Percentiles rank a stretch among this genome's conserved stretches.
Conservation (phyloP, 108 stramenopile species). For the Nannochloropsis salina region DNA sequence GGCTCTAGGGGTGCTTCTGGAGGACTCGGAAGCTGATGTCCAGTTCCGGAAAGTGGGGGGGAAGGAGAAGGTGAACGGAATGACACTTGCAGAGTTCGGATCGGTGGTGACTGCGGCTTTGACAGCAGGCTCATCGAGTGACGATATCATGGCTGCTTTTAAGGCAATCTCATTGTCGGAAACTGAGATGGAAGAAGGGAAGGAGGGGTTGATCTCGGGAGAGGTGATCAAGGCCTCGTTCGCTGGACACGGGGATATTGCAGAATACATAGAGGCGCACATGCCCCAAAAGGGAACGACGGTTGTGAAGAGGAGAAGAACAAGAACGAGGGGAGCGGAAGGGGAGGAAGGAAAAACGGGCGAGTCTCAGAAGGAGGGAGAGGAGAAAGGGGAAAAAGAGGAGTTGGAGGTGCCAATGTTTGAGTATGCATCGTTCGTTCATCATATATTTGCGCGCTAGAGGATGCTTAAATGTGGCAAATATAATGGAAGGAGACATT, state of each 20-base stretch:
- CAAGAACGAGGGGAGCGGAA: neutral
- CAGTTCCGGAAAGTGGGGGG: neutral
- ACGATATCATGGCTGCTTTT: neutral
- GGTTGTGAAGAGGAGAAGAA: neutral
- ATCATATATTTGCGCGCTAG: neutral
- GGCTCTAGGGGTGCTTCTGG: neutral
- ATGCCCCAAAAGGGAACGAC: neutral
- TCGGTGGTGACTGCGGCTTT: neutral
- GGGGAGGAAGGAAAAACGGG: neutral
- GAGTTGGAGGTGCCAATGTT: neutral
- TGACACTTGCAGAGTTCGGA: neutral
- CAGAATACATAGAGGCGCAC: neutral
- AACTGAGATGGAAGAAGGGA: neutral
- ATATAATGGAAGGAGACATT: no score
- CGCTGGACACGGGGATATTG: neutral
- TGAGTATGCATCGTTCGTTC: neutral
- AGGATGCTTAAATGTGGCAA: no score
- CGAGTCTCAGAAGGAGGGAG: neutral
- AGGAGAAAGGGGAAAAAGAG: constrained; percentile 15
- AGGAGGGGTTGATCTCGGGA: neutral
- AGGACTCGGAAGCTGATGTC: neutral
- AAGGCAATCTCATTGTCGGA: neutral
- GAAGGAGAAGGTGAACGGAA: neutral
- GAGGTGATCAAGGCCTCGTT: neutral
- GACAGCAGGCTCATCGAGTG: neutral